A percentile compares a stretch with the other conserved stretches of the same genome.
Conservation (phyloP, 208 protist genomes). For the Leishmania amazonensis region DNA sequence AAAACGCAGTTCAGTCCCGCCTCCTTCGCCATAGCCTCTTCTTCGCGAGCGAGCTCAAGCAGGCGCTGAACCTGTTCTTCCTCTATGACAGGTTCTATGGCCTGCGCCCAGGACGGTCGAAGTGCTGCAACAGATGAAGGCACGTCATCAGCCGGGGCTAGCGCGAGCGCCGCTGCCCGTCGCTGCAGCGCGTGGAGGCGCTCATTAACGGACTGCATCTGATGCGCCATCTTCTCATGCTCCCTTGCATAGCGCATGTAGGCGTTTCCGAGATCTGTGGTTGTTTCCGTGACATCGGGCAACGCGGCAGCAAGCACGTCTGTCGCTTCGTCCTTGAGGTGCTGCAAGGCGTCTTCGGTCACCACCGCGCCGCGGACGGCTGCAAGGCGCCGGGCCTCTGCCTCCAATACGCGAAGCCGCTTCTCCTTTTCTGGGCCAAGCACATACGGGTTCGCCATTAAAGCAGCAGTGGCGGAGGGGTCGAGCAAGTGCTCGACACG, state of each 20-base stretch:
- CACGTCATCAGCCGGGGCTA: conserved; percentile 18
- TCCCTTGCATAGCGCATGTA: conserved; percentile 47
- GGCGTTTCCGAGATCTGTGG: conserved; percentile 37
- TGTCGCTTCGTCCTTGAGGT: background rate
- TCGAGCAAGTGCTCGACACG: conserved; percentile 52
- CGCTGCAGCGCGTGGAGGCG: conserved; percentile 29
- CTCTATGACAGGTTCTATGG: background rate
- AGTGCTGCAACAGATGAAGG: conserved; percentile 7
- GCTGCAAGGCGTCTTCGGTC: background rate
- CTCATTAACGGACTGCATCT: conserved; percentile 45
- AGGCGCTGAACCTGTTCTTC: conserved; percentile 42
- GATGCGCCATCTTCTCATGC: conserved; percentile 8
- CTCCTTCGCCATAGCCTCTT: conserved; percentile 36
- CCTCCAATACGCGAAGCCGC: conserved; percentile 17
- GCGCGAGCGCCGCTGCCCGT: conserved; percentile 15
- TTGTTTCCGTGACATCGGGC: background rate
- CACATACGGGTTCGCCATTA: conserved; percentile 38
- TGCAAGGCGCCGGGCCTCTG: conserved; percentile 10
- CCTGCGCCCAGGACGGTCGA: conserved; percentile 25
- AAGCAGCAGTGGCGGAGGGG: conserved; percentile 11
- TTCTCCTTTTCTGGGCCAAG: conserved; percentile 14
- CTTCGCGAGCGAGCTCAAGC: conserved; percentile 43
- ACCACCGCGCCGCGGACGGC: conserved; percentile 3
- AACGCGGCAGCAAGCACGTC: background rate
- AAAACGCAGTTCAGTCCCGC: background rate